These are phyloP conservation scores for Gossypium ekmanianum DNA, from an alignment of 345 rosid species.

Conservation along the genomic window DNA sequence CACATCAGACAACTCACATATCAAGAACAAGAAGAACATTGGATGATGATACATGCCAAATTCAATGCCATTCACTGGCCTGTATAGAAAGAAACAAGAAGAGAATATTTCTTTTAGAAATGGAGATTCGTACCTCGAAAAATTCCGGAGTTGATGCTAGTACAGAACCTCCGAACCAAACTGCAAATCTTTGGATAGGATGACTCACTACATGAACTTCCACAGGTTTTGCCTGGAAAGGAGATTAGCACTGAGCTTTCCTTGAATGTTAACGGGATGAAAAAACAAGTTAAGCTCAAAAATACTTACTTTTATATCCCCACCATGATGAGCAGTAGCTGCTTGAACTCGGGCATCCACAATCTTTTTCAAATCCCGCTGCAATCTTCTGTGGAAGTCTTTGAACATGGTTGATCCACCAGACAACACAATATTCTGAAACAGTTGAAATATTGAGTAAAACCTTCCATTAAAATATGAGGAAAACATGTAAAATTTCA, in stretches of 20 bases:
- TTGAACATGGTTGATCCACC: conserved; percentile 99
- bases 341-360: conserved; percentile 88
- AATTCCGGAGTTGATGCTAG: conserved; percentile 98
- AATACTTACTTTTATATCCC: conserved; percentile 60
- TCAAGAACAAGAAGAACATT: neutral
- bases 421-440: conserved; percentile 89
- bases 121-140: conserved; percentile 53
- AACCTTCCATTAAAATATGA: neutral
- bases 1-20: neutral
- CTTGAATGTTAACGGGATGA: conserved; percentile 1
- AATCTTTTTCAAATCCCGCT: conserved; percentile 90
- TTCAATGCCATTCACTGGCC: neutral
- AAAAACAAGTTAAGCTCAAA: neutral
- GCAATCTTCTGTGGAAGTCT: conserved; percentile 95
- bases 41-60: neutral
- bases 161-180: conserved; percentile 99
- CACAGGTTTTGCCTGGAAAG: conserved; percentile 72
- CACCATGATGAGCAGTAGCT: conserved; percentile 72
- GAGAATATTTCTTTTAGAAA: neutral
- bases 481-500: neutral
- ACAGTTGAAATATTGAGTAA: conserved; percentile 16
- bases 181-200: conserved; percentile 93
- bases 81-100: neutral
- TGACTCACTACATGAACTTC: conserved; percentile 96
- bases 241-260: neutral